Base-by-base conservation (phyloP, 2,329 filamentous ascomycete genomes). In the Botryosphaeria dothidea region DNA sequence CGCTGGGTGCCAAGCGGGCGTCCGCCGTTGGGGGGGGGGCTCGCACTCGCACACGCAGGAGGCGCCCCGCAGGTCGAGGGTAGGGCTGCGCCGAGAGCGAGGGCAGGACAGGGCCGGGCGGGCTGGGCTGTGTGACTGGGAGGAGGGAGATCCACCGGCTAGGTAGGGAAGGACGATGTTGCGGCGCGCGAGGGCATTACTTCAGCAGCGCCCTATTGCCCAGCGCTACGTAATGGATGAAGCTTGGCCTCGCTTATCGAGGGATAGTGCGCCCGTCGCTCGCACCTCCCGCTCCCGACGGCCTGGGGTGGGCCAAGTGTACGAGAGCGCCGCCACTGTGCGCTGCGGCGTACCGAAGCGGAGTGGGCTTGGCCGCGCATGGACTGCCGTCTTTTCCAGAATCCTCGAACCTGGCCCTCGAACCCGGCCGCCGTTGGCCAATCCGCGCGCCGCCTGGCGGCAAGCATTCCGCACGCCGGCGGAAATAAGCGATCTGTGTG, bases 401-500 rank as follows among this genome's bases (percentile, higher is more conserved):
- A 60, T 41, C 56, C 56, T 60, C 56, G 56, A 45, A 34, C 38
- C 56, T 23, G 56, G 56, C 38, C 56, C n/a, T n/a, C n/a, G n/a
- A n/a, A n/a, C n/a, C n/a, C n/a, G n/a, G n/a, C n/a, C 25, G 25
- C 38, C 56, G 54, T 19, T 31, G 41, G 41, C 56, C 56, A 60
- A 60, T 60, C n/a, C 36, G 6, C 23, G 23, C 19, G 21, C 31
- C 36, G 21, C 36, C 23, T 13, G 7, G 25, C 56, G 27, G 56
- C 56, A 45, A 21, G 56, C 56, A 23, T 45, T 21, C 56, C 56
- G 56, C 25, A 21, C 7, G 41, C 56, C 56, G 25, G 56, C 56
- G 56, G 56, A 60, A 60, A 60, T 60, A 60, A 34, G 56, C 56
- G 56, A 60, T 60, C 56, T 60, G 56, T 60, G 56, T 60, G 56